A percentile compares a stretch with the other conserved stretches of the same genome.
Evolutionary conservation across 139 green algal genomes (phyloP).

Genomic region (Micromonas commoda): DNA sequence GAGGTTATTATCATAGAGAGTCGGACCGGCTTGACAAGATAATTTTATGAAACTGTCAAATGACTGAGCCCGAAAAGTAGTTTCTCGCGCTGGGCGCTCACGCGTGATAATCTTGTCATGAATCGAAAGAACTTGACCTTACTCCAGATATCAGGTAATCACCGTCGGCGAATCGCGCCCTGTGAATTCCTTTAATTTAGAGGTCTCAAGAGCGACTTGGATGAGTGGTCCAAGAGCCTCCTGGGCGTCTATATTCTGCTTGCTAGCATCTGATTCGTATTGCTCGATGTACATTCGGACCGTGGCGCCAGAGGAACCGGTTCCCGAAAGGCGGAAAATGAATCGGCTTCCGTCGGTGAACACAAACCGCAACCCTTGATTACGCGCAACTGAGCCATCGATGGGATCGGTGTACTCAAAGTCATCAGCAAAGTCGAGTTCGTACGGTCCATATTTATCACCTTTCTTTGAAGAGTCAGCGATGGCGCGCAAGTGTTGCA

Average conservation of each 20-base stretch:
- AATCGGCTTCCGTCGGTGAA: slow-evolving; percentile 92
- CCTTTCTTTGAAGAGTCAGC: slow-evolving; percentile 54
- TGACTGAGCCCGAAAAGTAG: too few species aligned
- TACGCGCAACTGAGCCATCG: slow-evolving; percentile 66
- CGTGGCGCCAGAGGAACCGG: slow-evolving; percentile 73
- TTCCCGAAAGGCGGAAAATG: slow-evolving; percentile 62
- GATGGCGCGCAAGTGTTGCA: slow-evolving; percentile 70
- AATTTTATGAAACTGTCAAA: too few species aligned
- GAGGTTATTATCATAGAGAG: too few species aligned
- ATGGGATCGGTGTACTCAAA: slow-evolving; percentile 97
- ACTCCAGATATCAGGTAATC: slow-evolving; percentile 98
- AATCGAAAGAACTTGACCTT: too few species aligned
- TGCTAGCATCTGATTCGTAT: slow-evolving; percentile 73
- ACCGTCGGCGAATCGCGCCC: slow-evolving; percentile 93
- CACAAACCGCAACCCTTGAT: slow-evolving; percentile 94
- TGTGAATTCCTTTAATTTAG: slow-evolving; percentile 83
- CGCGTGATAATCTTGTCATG: too few species aligned
- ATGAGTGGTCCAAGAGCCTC: slow-evolving; percentile 67
- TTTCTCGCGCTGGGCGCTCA: too few species aligned
- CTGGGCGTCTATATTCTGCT: slow-evolving; percentile 75
- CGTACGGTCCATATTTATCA: slow-evolving; percentile 70
- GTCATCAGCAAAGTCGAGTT: slow-evolving; percentile 82
- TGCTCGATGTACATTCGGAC: slow-evolving; percentile 98
- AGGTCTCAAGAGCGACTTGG: slow-evolving; percentile 71
- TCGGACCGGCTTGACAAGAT: too few species aligned